Evolutionary conservation across 805 yeast genomes (phyloP), one percentile per base, ranked within the genome.

Genomic region (Phaffomyces opuntiae): DNA sequence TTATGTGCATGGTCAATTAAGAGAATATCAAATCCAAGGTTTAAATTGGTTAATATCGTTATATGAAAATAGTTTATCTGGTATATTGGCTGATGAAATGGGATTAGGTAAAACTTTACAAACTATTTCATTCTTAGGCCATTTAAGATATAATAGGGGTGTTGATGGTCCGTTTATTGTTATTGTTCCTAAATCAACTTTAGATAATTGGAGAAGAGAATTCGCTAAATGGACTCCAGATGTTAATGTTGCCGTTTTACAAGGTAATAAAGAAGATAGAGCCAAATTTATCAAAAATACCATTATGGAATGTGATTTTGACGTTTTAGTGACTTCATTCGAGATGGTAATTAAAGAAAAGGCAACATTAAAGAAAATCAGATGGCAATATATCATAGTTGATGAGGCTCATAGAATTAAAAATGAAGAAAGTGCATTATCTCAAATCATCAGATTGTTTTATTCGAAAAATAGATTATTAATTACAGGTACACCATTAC

Each of bases 401-500:
- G 99, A 91, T 68, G 97, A 90, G 65, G 98, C 98, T 3, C 99
- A 91, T 64, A 78, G 98, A 62, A 91, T 91, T 62, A 91, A 91
- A 61, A 93, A 93, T 62, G 98, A 93, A 60, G 95, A 87, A 59
- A 83, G 95, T 53, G 82, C 93, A 35, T 70, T 91, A 42, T 88
- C 97, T 2, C 97, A 91, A 64, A 90, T 93, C 52, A 90, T 93
- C 49, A 77, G 98, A 52, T 65, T 89, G 25, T 89, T 91, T 61
- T 85, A 86, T 61, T 87, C 96, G 16, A 78, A 81, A 47, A 87
- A 87, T 62, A 72, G 99, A 49, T 67, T 91, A 39, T 69, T 91
- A 47, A 89, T 91, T 49, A 91, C 99, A 0, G 99, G 99, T 53
- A 91, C 99, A 0, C 99, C 99, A 0, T 67, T 91, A 44, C 99